Evolutionary conservation across 257 asterid species (phyloP), one percentile per base, ranked within the genome.

Genomic region (Linderniella brevidens): DNA sequence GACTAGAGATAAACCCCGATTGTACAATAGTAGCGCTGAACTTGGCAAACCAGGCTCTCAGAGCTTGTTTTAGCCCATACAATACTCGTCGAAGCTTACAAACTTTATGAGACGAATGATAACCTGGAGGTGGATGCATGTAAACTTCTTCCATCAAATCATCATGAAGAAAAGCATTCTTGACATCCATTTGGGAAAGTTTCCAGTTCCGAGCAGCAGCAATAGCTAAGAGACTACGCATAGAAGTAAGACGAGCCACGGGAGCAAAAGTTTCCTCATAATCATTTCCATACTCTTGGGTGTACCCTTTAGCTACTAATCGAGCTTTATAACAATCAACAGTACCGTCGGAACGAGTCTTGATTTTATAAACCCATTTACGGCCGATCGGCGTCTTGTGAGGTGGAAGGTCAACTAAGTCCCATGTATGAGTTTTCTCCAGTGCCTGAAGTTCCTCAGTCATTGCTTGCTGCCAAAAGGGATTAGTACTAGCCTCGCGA

Each of bases 201-300:
- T 19, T 19, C 52, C 52, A 47, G 11, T 47, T 6, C 3, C 12
- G 36, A 8, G 29, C 36, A 9, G 52, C 37, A 19, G 6, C 37
- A 17, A 47, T 47, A 8, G 37, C 52, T 19, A 19, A 47, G 0
- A 47, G 37, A 11, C 52, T 47, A 10, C 37, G 52, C 8, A 47
- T 37, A 10, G 11, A 47, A n/a, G n/a, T n/a, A 9, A 47, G 11
- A 10, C 52, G 52, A 47, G 52, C 37, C 37, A 47, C 52, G 3
- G 35, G 52, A 17, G 35, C 52, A 47, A 47, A 47, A 4, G 37
- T 47, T 19, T 47, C 52, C 19, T 18, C 52, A 20, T 47, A 47
- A 37, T n/a, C n/a, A n/a, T n/a, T n/a, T n/a, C n/a, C n/a, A n/a
- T n/a, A n/a, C n/a, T n/a, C n/a, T n/a, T n/a, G n/a, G n/a, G n/a